These are phyloP conservation scores for Neurospora intermedia DNA, from an alignment of 495 filamentous ascomycete genomes.

Conservation along the genomic window DNA sequence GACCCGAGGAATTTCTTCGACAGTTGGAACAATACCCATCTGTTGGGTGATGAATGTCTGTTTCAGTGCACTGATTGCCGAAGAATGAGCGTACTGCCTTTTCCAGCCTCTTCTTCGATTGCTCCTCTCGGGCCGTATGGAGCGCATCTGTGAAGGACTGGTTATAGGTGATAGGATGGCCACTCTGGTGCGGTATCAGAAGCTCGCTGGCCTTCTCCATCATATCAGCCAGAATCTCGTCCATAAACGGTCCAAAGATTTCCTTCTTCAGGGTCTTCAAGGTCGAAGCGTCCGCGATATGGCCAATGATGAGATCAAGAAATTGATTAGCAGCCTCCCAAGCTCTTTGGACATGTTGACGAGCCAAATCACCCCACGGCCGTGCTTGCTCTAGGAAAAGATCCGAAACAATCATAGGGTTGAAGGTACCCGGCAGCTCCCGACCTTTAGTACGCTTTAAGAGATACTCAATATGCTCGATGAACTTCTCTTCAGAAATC, in stretches of 20 bases:
- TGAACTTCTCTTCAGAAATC: constrained; percentile 16
- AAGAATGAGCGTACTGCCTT: constrained; percentile 12
- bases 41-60: background rate
- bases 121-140: constrained; percentile 25
- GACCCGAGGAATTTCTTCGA: background rate
- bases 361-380: constrained; percentile 26
- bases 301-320: constrained; percentile 15
- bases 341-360: constrained; percentile 14
- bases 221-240: constrained; percentile 10
- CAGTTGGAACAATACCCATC: background rate
- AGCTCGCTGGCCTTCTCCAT: constrained; percentile 24
- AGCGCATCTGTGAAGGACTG: constrained; percentile 42
- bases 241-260: constrained; percentile 22
- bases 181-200: constrained; percentile 21
- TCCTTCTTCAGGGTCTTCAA: constrained; percentile 17
- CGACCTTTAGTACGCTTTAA: constrained; percentile 24
- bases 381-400: constrained; percentile 33
- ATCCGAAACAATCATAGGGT: constrained; percentile 35
- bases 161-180: constrained; percentile 48
- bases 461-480: constrained; percentile 22
- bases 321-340: constrained; percentile 15
- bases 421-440: constrained; percentile 38
- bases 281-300: constrained; percentile 24
- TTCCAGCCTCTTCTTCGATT: constrained; percentile 13
- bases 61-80: background rate